Base-by-base conservation (phyloP, 306 rosid genomes). In the Psophocarpus tetragonolobus region DNA sequence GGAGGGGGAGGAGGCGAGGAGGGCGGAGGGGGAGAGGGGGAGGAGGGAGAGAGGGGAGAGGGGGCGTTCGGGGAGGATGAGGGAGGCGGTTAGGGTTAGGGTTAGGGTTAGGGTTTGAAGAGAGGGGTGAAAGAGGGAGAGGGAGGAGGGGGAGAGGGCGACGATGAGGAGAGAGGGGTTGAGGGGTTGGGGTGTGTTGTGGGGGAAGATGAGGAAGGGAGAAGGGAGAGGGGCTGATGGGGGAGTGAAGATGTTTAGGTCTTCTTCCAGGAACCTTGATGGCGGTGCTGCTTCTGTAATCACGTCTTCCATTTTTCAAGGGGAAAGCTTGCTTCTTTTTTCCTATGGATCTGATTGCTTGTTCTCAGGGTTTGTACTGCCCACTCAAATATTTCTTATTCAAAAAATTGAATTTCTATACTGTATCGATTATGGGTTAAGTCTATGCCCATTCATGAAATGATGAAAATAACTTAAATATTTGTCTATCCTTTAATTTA, bases 231-330 rank as follows among this genome's bases (percentile, higher is more conserved):
- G 74, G 2, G 88, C 87, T 0, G 87, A 88, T 3, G 93, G 92
- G 1, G 80, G 77, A 1, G 95, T 69, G 78, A 92, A 95, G 68
- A 65, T 92, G 87, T 92, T 89, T 32, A 95, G 96, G 38, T 92
- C 98, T 77, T 92, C 97, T 74, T 89, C 87, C 20, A 85, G 66
- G 65, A 95, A 85, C 35, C 97, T 84, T 35, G 98, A 95, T 7
- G 97, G 97, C 11, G 93, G 96, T 21, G 97, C 90, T 77, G 82
- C 81, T 77, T 92, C 97, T 8, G 97, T 92, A 9, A 92, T 80
- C 1, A 92, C 91, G 27, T 92, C 98, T 82, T 92, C 98, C 98
- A 95, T 82, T 88, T 4, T 18, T 6, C 8, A n/a, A n/a, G n/a
- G 12, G 17, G 10, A 0, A 8, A 1, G 21, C 4, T 8, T 6